phyloP scores from a whole-genome alignment of 306 rosid genomes.

The Fagus crenata region DNA sequence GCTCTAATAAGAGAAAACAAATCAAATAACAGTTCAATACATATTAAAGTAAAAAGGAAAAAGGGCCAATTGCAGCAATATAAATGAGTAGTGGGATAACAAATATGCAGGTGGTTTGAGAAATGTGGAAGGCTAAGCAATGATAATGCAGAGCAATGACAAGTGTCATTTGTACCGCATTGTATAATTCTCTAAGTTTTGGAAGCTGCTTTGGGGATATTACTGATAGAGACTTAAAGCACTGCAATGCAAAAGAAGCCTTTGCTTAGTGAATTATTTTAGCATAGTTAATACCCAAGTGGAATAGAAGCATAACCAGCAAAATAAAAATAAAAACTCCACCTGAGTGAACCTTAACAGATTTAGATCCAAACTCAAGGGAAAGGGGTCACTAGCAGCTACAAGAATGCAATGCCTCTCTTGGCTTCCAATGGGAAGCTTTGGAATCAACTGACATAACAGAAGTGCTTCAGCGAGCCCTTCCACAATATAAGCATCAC shows the following conservation, averaged over 20 bases:
- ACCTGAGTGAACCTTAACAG: background rate
- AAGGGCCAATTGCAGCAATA: background rate
- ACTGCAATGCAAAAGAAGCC: background rate
- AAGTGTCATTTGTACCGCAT: slow-evolving; percentile 4
- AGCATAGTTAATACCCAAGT: background rate
- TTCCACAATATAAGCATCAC: too few species aligned
- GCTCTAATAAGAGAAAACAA: background rate
- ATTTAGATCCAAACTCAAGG: background rate
- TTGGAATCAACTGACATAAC: too few species aligned
- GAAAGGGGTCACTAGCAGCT: slow-evolving; percentile 13
- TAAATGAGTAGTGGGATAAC: background rate
- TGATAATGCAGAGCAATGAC: background rate
- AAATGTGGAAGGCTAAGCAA: background rate
- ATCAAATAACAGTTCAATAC: background rate
- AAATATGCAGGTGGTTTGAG: background rate
- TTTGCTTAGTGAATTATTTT: background rate
- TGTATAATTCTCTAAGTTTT: slow-evolving; percentile 11
- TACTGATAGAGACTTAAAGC: slow-evolving; percentile 13
- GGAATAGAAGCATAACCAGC: background rate
- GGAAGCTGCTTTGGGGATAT: slow-evolving; percentile 13
- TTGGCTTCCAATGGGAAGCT: background rate
- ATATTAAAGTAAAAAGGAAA: too few species aligned
- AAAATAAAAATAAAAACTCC: background rate
- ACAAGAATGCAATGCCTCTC: slow-evolving; percentile 23
- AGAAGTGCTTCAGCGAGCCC: too few species aligned